Conservation (phyloP, 2,329 filamentous ascomycete genomes). For the Mycocentrospora acerina region DNA sequence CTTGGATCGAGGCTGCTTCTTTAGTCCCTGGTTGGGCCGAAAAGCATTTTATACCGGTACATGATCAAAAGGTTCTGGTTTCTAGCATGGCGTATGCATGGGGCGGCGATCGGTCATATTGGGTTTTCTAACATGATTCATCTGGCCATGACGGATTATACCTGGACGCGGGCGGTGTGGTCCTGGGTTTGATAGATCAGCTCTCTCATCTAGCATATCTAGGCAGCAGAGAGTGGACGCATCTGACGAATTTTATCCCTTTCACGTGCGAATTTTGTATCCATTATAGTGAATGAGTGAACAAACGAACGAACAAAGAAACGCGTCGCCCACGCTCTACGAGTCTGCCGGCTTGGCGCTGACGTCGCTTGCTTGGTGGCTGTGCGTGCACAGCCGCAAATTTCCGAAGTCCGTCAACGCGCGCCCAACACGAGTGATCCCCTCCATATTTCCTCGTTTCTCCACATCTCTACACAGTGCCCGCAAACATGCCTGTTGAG, state of each 20-base stretch:
- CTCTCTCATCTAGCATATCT: slow-evolving; percentile 31
- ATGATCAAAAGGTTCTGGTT: slow-evolving; percentile 31
- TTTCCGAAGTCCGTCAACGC: slow-evolving; percentile 12
- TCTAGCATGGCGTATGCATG: slow-evolving; percentile 44
- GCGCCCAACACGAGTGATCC: slow-evolving; percentile 17
- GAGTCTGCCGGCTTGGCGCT: too few relatives aligned
- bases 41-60: slow-evolving; percentile 32
- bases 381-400: slow-evolving; percentile 8
- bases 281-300: too few relatives aligned
- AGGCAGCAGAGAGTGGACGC: slow-evolving; percentile 17
- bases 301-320: too few relatives aligned
- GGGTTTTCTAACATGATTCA: slow-evolving; percentile 30
- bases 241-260: background rate
- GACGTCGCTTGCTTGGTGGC: slow-evolving; percentile 21
- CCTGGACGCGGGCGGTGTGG: slow-evolving; percentile 21
- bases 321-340: too few relatives aligned
- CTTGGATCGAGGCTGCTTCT: slow-evolving; percentile 10
- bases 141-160: slow-evolving; percentile 28
- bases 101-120: slow-evolving; percentile 37
- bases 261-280: too few relatives aligned
- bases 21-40: slow-evolving; percentile 25
- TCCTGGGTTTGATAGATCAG: slow-evolving; percentile 30
- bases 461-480: slow-evolving; percentile 2
- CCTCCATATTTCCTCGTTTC: slow-evolving; percentile 6
- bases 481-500: slow-evolving; percentile 73